Evolutionary conservation across 164 flowering plant genomes (phyloP), one percentile per base, ranked within the genome.

Genomic region (Platanus orientalis): DNA sequence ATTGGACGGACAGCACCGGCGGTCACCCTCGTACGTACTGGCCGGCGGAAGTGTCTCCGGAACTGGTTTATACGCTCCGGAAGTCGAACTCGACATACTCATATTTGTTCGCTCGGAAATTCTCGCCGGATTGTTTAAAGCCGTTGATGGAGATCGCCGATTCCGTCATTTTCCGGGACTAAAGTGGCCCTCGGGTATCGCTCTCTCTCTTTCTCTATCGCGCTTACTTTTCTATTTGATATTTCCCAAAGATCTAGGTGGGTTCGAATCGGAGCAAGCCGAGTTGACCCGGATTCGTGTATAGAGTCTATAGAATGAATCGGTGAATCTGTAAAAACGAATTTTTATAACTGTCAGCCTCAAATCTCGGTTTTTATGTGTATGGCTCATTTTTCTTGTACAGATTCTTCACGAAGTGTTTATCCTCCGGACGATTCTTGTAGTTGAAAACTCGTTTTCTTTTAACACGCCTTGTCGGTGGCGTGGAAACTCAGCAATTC

Each of bases 1-100:
- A 92, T 63, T 92, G 98, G 98, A 92, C 96, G 0, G 96, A 79
- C 0, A 84, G 85, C 25, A 61, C 63, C 1, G 71, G 75, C 30
- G 98, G 98, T 3, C 98, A 92, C 64, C 98, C 98, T 0, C 79
- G 90, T 60, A 83, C 86, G 0, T 92, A 90, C 55, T 34, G 42
- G 6, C 85, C 90, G 0, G 53, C 51, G 0, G 96, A 92, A 61
- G 73, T 92, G 10, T 82, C 89, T 7, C 48, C 83, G 4, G 75
- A 73, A 52, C 83, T 92, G 16, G 76, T 92, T 34, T 49, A 71
- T 39, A 66, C 28, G 58, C 78, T 92, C 14, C 68, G 98, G 69
- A 52, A 60, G 1, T 89, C 96, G 1, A 92, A 86, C 77, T 68
- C 79, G n/a, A 79, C 82, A 2, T 78, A 72, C 49, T 79, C 89